Conservation (phyloP, 2,329 filamentous ascomycete genomes). For the Tolypocladium amazonense region DNA sequence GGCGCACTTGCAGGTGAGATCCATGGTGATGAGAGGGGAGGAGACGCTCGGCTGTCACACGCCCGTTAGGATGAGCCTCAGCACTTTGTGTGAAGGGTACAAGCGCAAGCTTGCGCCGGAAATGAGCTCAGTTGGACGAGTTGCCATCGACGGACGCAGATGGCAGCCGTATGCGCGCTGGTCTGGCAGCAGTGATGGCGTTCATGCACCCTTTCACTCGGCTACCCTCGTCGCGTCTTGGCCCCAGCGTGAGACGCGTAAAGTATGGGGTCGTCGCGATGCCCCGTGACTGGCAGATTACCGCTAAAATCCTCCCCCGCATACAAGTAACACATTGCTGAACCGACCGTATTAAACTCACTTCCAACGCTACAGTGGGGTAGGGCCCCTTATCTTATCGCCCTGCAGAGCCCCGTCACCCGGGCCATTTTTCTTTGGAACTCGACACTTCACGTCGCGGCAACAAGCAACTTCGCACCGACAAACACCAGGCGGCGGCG, state of each 20-base stretch:
- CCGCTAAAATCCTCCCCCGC: too few relatives aligned
- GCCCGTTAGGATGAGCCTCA: neutral
- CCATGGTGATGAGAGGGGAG: constrained; percentile 16
- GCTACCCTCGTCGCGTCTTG: neutral
- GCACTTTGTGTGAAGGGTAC: neutral
- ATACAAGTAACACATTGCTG: too few relatives aligned
- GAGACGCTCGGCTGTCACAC: neutral
- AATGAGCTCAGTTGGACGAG: neutral
- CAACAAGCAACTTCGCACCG: too few relatives aligned
- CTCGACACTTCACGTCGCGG: neutral
- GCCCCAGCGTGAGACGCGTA: neutral
- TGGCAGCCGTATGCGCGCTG: neutral
- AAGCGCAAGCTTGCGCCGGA: neutral
- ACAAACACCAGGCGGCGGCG: neutral
- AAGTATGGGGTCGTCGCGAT: neutral
- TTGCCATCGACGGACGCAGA: neutral
- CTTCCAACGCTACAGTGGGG: too few relatives aligned
- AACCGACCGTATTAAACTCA: too few relatives aligned
- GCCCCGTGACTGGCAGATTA: too few relatives aligned
- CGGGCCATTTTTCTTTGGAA: neutral
- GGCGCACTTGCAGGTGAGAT: constrained; percentile 23
- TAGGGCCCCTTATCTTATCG: neutral
- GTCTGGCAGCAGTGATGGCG: neutral
- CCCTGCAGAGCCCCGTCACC: neutral
- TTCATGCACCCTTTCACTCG: too few relatives aligned